Conservation (phyloP, 2,329 filamentous ascomycete genomes). For the Tolypocladium pustulatum region DNA sequence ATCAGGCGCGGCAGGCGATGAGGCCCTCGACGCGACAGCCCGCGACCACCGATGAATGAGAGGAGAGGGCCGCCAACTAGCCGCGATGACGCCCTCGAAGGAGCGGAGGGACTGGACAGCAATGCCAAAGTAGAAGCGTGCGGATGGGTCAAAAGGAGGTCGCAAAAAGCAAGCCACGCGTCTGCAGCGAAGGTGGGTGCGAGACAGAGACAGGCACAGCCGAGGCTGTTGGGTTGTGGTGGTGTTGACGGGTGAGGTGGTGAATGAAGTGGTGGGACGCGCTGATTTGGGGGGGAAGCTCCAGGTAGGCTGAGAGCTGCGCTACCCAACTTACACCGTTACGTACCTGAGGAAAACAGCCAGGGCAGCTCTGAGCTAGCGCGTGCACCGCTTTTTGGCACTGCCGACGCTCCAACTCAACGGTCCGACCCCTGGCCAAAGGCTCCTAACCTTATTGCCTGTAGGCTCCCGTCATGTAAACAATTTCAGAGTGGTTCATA, state of each 20-base stretch:
- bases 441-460: no score
- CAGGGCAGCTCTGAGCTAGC: not conserved
- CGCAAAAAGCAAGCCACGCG: not conserved
- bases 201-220: not conserved
- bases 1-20: not conserved
- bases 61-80: constrained; percentile 1
- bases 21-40: not conserved
- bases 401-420: not conserved
- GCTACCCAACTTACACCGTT: not conserved
- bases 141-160: not conserved
- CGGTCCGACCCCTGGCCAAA: not conserved
- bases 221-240: not conserved
- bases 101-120: not conserved
- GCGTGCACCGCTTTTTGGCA: not conserved
- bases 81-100: not conserved
- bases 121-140: not conserved
- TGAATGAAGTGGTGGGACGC: not conserved
- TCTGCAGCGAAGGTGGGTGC: not conserved
- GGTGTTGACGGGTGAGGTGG: not conserved
- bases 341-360: not conserved
- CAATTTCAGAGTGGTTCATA: no score
- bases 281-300: not conserved
- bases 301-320: not conserved
- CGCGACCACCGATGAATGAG: not conserved
- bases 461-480: no score